Evolutionary conservation across 257 asterid species (phyloP).

Genomic region (Cynanchum wilfordii): DNA sequence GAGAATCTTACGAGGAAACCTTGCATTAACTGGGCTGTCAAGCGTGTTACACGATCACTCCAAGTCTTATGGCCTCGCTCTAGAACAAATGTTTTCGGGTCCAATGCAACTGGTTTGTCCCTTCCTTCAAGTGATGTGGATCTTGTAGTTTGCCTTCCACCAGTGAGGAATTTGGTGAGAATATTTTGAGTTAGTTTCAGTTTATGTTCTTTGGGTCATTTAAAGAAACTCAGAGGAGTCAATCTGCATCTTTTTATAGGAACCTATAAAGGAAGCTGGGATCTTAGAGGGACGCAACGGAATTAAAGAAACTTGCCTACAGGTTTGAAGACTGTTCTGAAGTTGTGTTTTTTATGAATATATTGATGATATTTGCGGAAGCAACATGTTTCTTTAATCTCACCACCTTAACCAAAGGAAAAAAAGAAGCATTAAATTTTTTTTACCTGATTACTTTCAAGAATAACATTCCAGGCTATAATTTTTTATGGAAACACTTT

Average conservation of each 20-base stretch:
- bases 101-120: conserved; percentile 94
- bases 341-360: conserved; percentile 2
- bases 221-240: conserved; percentile 12
- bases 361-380: not conserved
- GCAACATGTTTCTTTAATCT: not conserved
- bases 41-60: conserved; percentile 96
- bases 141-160: conserved; percentile 96
- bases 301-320: conserved; percentile 97
- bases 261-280: conserved; percentile 99
- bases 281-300: conserved; percentile 99
- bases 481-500: not conserved
- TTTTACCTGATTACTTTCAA: too few relatives aligned
- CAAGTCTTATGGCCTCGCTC: conserved; percentile 99
- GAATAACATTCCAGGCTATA: not conserved
- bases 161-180: conserved; percentile 98
- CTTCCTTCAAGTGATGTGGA: conserved; percentile 98
- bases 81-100: conserved; percentile 85
- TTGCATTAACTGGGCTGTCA: conserved; percentile 95
- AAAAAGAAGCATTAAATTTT: not conserved
- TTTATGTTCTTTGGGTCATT: not conserved
- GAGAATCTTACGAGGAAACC: conserved; percentile 87
- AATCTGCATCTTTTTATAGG: conserved; percentile 41
- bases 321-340: conserved; percentile 44
- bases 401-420: not conserved
- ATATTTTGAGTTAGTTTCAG: not conserved